Evolutionary conservation across 1,284 basidiomycete genomes (phyloP).

Genomic region (Fomitiporia mediterranea): DNA sequence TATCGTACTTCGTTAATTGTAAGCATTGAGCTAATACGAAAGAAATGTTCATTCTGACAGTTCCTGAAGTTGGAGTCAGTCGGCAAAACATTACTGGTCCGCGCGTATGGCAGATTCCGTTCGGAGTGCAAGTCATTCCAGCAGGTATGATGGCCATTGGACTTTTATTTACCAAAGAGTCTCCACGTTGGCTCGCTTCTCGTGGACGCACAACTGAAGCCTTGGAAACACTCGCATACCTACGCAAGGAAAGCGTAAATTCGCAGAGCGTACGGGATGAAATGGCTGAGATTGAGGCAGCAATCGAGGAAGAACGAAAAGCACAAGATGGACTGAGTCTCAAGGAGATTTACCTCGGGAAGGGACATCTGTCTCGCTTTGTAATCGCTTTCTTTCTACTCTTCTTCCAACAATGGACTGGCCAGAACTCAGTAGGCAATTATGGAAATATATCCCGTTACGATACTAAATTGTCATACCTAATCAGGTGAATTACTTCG

Average conservation of each 20-base stretch:
- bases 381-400: slow-evolving; percentile 60
- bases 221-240: slow-evolving; percentile 43
- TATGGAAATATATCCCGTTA: background rate
- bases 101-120: slow-evolving; percentile 67
- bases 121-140: slow-evolving; percentile 73
- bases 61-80: slow-evolving; percentile 50
- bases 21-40: slow-evolving; percentile 29
- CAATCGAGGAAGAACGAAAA: slow-evolving; percentile 58
- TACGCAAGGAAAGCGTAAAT: slow-evolving; percentile 47
- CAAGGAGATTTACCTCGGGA: slow-evolving; percentile 66
- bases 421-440: slow-evolving; percentile 50
- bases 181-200: slow-evolving; percentile 34
- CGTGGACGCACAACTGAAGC: slow-evolving; percentile 33
- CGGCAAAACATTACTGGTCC: slow-evolving; percentile 45
- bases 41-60: background rate
- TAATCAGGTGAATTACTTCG: slow-evolving; percentile 53
- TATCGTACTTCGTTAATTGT: slow-evolving; percentile 77
- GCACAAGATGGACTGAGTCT: slow-evolving; percentile 51
- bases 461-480: background rate
- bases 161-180: slow-evolving; percentile 61
- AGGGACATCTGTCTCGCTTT: slow-evolving; percentile 70
- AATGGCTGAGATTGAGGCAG: slow-evolving; percentile 59
- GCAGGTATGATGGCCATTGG: slow-evolving; percentile 73
- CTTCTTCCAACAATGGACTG: slow-evolving; percentile 63
- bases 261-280: slow-evolving; percentile 50